These are phyloP conservation scores for Annulohypoxylon stygium DNA, from an alignment of 495 filamentous ascomycete species.

Conservation along the genomic window DNA sequence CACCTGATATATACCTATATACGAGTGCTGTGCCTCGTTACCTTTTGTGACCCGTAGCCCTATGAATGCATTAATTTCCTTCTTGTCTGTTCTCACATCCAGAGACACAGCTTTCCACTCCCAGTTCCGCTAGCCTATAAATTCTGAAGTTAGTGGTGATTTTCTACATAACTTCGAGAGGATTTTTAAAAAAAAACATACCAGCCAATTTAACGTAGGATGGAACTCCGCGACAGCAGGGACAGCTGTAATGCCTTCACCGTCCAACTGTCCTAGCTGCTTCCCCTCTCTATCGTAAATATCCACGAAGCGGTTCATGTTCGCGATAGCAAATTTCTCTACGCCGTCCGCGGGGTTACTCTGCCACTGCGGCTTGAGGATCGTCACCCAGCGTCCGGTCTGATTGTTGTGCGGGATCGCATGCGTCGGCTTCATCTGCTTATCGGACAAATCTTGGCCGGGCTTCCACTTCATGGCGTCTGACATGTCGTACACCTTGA, in stretches of 20 bases:
- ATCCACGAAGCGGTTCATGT: conserved; percentile 98
- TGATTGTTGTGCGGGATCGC: conserved; percentile 93
- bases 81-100: conserved; percentile 71
- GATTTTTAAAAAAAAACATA: conserved; percentile 21
- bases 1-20: neutral
- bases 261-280: conserved; percentile 90
- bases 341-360: conserved; percentile 77
- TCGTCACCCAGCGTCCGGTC: conserved; percentile 82
- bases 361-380: conserved; percentile 95
- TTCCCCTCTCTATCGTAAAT: conserved; percentile 83
- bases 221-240: conserved; percentile 94
- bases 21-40: neutral
- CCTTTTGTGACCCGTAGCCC: neutral
- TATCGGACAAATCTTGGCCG: conserved; percentile 68
- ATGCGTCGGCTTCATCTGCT: conserved; percentile 75
- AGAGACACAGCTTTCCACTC: conserved; percentile 92
- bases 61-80: neutral
- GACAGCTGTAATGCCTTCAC: conserved; percentile 91
- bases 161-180: neutral
- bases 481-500: conserved; percentile 89
- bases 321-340: conserved; percentile 91
- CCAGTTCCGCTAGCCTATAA: conserved; percentile 78
- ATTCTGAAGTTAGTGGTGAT: conserved; percentile 14
- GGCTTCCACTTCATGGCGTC: conserved; percentile 73
- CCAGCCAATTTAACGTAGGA: conserved; percentile 89